phyloP scores from a whole-genome alignment of 2,329 filamentous ascomycete species.

The Penicillium palitans region DNA sequence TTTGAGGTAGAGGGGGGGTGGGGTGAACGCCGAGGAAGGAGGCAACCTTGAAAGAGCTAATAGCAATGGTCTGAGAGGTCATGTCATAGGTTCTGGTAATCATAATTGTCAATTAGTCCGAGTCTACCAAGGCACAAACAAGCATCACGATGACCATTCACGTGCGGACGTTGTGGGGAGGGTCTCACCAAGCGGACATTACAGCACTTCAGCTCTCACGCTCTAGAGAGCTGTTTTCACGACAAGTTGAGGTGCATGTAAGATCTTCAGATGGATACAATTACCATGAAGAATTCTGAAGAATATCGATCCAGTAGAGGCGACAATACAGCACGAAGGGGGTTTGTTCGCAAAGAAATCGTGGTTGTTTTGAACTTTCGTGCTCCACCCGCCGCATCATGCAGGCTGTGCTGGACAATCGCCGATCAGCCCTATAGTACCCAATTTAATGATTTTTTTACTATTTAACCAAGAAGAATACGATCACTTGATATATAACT shows the following conservation, averaged over 20 bases:
- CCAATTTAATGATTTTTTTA: neutral
- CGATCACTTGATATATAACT: neutral
- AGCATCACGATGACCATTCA: conserved; percentile 11
- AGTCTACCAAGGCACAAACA: conserved; percentile 13
- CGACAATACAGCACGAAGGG: conserved; percentile 7
- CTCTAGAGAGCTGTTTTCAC: conserved; percentile 13
- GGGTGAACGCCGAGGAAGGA: conserved; percentile 26
- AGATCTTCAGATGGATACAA: neutral
- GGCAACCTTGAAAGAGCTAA: conserved; percentile 32
- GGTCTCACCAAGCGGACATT: conserved; percentile 27
- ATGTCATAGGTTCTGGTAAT: conserved; percentile 32
- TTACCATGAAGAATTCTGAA: neutral
- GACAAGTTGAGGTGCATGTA: conserved; percentile 13
- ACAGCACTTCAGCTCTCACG: conserved; percentile 33
- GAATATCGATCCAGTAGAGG: neutral
- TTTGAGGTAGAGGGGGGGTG: conserved; percentile 26
- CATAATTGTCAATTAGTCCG: conserved; percentile 16
- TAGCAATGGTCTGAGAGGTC: conserved; percentile 31
- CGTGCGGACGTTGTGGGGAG: conserved; percentile 18
- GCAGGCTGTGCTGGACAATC: conserved; percentile 34
- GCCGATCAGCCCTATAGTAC: conserved; percentile 38
- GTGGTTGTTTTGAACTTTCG: conserved; percentile 40
- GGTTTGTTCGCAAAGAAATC: conserved; percentile 11
- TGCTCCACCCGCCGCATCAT: conserved; percentile 40
- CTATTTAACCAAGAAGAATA: neutral